phyloP scores from a whole-genome alignment of 164 flowering plant genomes.

The Piper longum region DNA sequence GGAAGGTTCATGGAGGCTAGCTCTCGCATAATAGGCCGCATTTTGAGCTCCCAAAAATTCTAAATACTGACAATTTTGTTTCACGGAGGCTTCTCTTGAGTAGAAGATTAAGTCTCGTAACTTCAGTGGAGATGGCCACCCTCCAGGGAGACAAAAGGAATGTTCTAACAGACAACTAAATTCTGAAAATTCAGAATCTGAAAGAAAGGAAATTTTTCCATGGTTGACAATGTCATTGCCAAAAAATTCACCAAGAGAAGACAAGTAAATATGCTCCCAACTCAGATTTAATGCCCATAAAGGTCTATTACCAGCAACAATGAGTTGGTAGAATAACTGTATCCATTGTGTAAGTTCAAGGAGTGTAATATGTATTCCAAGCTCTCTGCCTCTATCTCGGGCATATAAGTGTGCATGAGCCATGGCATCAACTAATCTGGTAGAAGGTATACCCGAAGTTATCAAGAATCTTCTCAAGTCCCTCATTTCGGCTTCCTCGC shows the following conservation, averaged over 20 bases:
- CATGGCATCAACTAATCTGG: slow-evolving; percentile 56
- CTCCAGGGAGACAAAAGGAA: slow-evolving; percentile 65
- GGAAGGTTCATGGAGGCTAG: not conserved
- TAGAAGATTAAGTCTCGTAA: slow-evolving; percentile 32
- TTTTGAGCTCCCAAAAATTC: slow-evolving; percentile 53
- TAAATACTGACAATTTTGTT: slow-evolving; percentile 59
- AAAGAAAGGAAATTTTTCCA: slow-evolving; percentile 29
- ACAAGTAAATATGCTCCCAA: slow-evolving; percentile 82
- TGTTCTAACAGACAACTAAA: slow-evolving; percentile 11
- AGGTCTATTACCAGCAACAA: slow-evolving; percentile 48
- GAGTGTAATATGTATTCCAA: slow-evolving; percentile 38
- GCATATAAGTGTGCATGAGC: slow-evolving; percentile 65
- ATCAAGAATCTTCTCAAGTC: slow-evolving; percentile 62
- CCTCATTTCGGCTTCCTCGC: slow-evolving; percentile 26
- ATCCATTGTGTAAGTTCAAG: slow-evolving; percentile 87
- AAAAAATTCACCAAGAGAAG: slow-evolving; percentile 57
- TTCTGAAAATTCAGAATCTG: slow-evolving; percentile 12
- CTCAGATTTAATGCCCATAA: slow-evolving; percentile 71
- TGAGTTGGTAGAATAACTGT: slow-evolving; percentile 67
- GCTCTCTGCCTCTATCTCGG: slow-evolving; percentile 29
- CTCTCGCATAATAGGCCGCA: slow-evolving; percentile 27
- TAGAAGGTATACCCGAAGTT: slow-evolving; percentile 51
- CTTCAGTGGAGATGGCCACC: slow-evolving; percentile 65
- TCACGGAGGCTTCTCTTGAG: slow-evolving; percentile 48
- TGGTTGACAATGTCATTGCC: slow-evolving; percentile 36